Base-by-base conservation (phyloP, 306 rosid species). In the Dryas alaskensis region DNA sequence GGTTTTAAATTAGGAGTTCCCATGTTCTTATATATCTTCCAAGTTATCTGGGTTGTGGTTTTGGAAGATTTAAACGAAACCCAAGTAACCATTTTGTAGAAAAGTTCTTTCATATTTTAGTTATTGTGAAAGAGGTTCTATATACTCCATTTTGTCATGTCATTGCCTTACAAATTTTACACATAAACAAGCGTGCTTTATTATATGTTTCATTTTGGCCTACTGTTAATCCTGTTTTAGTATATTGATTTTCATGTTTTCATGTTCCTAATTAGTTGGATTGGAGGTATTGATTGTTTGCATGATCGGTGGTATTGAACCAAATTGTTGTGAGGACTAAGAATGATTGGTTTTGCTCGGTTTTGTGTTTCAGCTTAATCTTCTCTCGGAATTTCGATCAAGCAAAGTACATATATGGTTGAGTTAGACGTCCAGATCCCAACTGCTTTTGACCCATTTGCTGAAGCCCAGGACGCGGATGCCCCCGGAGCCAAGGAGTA, bases 341-440 rank as follows among this genome's bases (percentile, higher is more conserved):
- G 17, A 37, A 60, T 12, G 4, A 50, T 3, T 12, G 12, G n/a
- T 9, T 5, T 60, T 14, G 40, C 2, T 8, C 1, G 7, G 46
- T 1, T 66, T 12, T 10, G 9, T 45, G 39, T 25, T 40, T 14
- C 54, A 45, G 66, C 12, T 22, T 19, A 25, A 43, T 6, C 5
- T 51, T 11, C 52, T 22, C 69, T 14, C 27, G 13, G 57, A 25
- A 19, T 79, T 65, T 10, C 2, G 37, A 48, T 4, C 71, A 78
- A 86, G 62, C 80, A 57, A 90, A 8, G 89, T 90, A 80, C 89
- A 89, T 91, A 76, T 90, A 91, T 91, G 98, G 97, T 93, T 87
- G 92, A 87, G 0, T 51, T 76, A 80, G 96, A 88, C 64, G 39
- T 71, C 17, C 80, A 78, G 82, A 64, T 88, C 10, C 92, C 95